These are phyloP conservation scores for Blastocystis sp. DNA, from an alignment of 352 stramenopile species.

Conservation along the genomic window DNA sequence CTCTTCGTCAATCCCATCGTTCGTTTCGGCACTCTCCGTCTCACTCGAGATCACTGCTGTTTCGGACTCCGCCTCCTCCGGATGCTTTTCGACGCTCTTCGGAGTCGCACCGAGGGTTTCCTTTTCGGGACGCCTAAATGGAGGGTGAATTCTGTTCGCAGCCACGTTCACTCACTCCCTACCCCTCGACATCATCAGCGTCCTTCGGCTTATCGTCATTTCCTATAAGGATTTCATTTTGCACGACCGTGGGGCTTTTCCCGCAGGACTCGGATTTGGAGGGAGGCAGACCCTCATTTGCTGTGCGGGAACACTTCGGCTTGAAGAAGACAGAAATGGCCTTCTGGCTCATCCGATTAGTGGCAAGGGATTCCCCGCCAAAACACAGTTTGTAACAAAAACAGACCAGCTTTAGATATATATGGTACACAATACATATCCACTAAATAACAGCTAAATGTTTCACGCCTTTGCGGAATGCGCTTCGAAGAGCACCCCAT, in stretches of 20 bases:
- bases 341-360: conserved; percentile 34
- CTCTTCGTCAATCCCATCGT: conserved; percentile 46
- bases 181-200: neutral
- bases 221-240: conserved; percentile 12
- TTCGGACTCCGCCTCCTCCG: neutral
- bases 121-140: too few relatives aligned
- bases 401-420: conserved; percentile 35
- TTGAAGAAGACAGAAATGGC: conserved; percentile 62
- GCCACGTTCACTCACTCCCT: neutral
- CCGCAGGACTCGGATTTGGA: neutral
- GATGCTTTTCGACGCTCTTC: neutral
- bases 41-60: neutral
- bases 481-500: conserved; percentile 31
- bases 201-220: neutral
- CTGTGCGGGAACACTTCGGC: neutral
- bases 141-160: too few relatives aligned
- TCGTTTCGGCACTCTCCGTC: neutral
- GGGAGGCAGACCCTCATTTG: neutral
- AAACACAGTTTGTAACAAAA: neutral
- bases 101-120: too few relatives aligned
- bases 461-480: conserved; percentile 8
- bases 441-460: conserved; percentile 42
- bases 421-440: conserved; percentile 47
- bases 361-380: neutral
- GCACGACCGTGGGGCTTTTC: conserved; percentile 21